Evolutionary conservation across 2,329 filamentous ascomycete species (phyloP), one percentile per base, ranked within the genome.

Genomic region (Xylogone sp.): DNA sequence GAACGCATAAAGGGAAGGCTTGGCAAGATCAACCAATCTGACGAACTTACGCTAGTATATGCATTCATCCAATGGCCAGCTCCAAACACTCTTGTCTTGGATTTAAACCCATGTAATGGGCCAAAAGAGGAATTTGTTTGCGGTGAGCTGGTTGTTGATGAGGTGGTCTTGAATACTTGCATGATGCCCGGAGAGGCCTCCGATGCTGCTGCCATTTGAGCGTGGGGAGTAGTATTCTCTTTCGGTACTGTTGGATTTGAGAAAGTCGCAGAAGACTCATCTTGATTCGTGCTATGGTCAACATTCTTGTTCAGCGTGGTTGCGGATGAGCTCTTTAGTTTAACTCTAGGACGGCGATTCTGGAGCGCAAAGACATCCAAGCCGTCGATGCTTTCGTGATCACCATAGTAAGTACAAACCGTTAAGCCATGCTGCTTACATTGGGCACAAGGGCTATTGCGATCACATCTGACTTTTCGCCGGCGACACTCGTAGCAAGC

Each of bases 391-490:
- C n/a, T 39, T 18, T 39, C 34, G 5, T 18, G 12, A 16, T 39
- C 34, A 39, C 13, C 34, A 16, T 39, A 13, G n/a, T 39, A 39
- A 39, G 34, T 9, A 16, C 34, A 39, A 4, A 5, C 13, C 69
- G 72, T 10, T 56, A 56, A 45, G 54, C 58, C 43, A 61, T 62
- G 13, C 57, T 53, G 2, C 60, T 55, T 57, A 56, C 69, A 73
- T 52, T 67, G 65, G n/a, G 53, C 46, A 51, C 70, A 73, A 4
- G 71, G 71, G 20, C 64, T 59, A 10, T 60, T 65, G 8, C 69
- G 63, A 49, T 73, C 67, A 52, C 71, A 74, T 45, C 70, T 72
- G 60, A 73, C 66, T 58, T 74, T 73, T 42, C 71, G 68, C 21
- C 69, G 69, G 7, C 70, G 64, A 55, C 71, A 74, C 46, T 70